Conservation (phyloP, 345 rosid species). For the Salix viminalis region DNA sequence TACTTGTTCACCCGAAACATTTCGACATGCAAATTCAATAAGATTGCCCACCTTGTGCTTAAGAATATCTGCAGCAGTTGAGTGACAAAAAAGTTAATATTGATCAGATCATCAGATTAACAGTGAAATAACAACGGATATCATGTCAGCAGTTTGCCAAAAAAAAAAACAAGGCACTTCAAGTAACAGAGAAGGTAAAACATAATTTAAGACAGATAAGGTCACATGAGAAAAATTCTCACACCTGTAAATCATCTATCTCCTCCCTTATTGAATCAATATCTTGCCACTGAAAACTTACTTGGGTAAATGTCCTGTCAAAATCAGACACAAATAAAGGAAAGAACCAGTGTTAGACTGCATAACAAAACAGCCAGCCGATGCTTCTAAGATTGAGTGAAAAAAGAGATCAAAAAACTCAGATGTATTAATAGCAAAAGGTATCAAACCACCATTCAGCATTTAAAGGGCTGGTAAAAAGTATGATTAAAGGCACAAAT, state of each 20-base stretch:
- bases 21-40: constrained; percentile 90
- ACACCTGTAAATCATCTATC: constrained; percentile 91
- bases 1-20: constrained; percentile 99
- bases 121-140: background rate
- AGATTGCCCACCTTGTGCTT: constrained; percentile 98
- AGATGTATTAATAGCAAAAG: background rate
- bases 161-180: background rate
- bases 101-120: background rate
- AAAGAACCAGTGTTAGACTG: background rate
- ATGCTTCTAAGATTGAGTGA: background rate
- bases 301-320: constrained; percentile 96
- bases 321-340: background rate
- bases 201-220: background rate
- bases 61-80: constrained; percentile 70
- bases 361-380: background rate
- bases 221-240: background rate
- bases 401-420: background rate
- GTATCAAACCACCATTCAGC: background rate
- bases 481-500: background rate
- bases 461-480: background rate
- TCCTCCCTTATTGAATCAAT: constrained; percentile 98
- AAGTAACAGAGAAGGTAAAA: constrained; percentile 8
- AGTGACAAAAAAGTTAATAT: background rate
- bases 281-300: constrained; percentile 97
- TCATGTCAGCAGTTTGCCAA: background rate